Base-by-base conservation (phyloP, 495 filamentous ascomycete genomes). In the Tuber microsphaerosporum region DNA sequence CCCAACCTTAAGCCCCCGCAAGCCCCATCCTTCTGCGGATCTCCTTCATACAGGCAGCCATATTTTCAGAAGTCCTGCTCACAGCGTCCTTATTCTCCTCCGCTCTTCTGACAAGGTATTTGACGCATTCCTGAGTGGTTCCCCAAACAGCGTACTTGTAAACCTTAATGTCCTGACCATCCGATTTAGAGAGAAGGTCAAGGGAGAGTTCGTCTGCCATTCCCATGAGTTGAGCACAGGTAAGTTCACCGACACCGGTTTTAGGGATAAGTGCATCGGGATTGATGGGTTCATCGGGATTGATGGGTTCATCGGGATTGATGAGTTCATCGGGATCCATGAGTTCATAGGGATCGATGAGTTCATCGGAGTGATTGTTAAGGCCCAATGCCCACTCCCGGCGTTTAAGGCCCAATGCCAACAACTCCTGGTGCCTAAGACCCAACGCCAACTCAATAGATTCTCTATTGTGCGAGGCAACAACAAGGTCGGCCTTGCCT, bases 171-270 rank as follows among this genome's bases (percentile, higher is more conserved):
- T 90, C 86, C 75, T 83, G 76, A 75, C 74, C 73, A 70, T 68
- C 48, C 56, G 71, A 73, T 75, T 87, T 88, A 76, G 89, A 83
- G 39, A 97, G 88, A 22, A 97, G 85, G 80, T 92, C 91, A 77
- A 92, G 92, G 84, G 90, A 93, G 34, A 99, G 90, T 81, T 99
- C 95, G 77, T 99, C 95, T 22, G 95, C 95, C 95, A 97, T 97
- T 34, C 95, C 95, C 87, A 94, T 92, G 10, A 99, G 88, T 84
- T 99, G 95, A 9, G 92, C 94, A 84, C 94, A 97, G 42, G 89
- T 89, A 22, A 97, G 86, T 14, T 87, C 86, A 48, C 88, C 87
- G 41, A 92, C 83, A 17, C 80, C 77, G 34, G 4, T 6, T 2
- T 6, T 3, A 6, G 39, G 39, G 39, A 6, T 41, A 41, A 3